These are phyloP conservation scores for Brassica rapa DNA, from an alignment of 345 rosid genomes.

Conservation along the genomic window DNA sequence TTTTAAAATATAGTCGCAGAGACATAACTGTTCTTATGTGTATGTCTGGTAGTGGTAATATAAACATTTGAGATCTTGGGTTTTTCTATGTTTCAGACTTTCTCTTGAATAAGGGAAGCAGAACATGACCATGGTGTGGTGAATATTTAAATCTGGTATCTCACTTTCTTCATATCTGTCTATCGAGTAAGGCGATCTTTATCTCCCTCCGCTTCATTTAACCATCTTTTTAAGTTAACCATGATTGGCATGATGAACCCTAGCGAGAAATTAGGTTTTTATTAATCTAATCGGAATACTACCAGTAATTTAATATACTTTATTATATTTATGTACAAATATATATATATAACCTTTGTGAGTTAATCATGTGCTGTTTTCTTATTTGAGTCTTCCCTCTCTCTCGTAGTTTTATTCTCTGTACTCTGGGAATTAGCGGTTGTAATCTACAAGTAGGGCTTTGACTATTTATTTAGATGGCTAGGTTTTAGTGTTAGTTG, in stretches of 20 bases:
- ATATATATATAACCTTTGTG: not conserved
- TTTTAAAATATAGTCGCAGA: too few species aligned
- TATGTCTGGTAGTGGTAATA: not conserved
- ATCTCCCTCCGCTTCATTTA: not conserved
- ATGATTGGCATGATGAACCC: conserved; percentile 8
- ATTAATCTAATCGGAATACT: not conserved
- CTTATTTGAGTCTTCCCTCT: not conserved
- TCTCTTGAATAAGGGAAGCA: not conserved
- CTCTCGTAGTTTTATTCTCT: not conserved
- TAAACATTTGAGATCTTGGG: not conserved
- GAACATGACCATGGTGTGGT: not conserved
- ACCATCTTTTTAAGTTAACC: not conserved
- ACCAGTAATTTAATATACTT: too few species aligned
- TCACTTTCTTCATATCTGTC: not conserved
- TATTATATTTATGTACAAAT: not conserved
- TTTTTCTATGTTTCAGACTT: not conserved
- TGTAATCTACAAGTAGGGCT: conserved; percentile 28
- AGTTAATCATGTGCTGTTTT: not conserved
- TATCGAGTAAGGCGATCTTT: not conserved
- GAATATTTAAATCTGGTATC: not conserved
- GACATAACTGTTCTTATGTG: not conserved
- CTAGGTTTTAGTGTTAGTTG: conserved; percentile 34
- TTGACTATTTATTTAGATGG: conserved; percentile 8
- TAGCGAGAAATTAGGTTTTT: conserved; percentile 13
- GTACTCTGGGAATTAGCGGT: conserved; percentile 25